Conservation (phyloP, 2,329 filamentous ascomycete genomes). For the Cryphonectria radicalis region DNA sequence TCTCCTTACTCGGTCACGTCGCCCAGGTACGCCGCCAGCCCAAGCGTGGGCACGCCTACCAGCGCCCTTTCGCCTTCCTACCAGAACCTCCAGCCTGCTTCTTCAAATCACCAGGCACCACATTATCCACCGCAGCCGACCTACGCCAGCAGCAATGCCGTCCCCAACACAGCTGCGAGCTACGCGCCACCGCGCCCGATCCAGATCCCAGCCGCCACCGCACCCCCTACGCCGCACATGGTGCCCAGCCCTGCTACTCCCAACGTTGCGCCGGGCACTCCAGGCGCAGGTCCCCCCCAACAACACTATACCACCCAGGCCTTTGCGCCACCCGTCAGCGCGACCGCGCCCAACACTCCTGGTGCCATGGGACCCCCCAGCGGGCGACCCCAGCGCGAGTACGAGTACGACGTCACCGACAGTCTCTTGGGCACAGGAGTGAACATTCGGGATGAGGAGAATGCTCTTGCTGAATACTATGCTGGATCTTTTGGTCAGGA, state of each 20-base stretch:
- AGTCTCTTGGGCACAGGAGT: conserved; percentile 84
- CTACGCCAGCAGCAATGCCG: conserved; percentile 34
- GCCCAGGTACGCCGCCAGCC: conserved; percentile 23
- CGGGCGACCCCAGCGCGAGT: conserved; percentile 65
- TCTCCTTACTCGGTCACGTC: conserved; percentile 22
- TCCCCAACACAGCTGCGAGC: conserved; percentile 30
- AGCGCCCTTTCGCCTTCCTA: conserved; percentile 45
- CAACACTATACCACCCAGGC: conserved; percentile 18
- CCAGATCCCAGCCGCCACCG: conserved; percentile 11
- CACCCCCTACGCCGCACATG: conserved; percentile 4
- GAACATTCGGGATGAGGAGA: conserved; percentile 84
- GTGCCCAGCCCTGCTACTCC: conserved; percentile 22
- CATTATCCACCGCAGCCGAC: conserved; percentile 28
- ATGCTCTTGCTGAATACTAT: conserved; percentile 73
- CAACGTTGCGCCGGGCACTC: conserved; percentile 21
- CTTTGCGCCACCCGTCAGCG: conserved; percentile 30
- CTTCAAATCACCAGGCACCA: conserved; percentile 37
- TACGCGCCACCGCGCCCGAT: conserved; percentile 26
- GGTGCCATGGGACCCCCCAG: conserved; percentile 61
- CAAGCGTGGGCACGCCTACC: conserved; percentile 25
- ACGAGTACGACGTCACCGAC: conserved; percentile 78
- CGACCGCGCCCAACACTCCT: conserved; percentile 32
- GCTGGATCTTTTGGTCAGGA: conserved; percentile 50
- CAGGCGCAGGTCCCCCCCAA: conserved; percentile 19
- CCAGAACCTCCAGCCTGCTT: conserved; percentile 34